Conservation (phyloP, 495 filamentous ascomycete genomes). For the Annulohypoxylon stygium region DNA sequence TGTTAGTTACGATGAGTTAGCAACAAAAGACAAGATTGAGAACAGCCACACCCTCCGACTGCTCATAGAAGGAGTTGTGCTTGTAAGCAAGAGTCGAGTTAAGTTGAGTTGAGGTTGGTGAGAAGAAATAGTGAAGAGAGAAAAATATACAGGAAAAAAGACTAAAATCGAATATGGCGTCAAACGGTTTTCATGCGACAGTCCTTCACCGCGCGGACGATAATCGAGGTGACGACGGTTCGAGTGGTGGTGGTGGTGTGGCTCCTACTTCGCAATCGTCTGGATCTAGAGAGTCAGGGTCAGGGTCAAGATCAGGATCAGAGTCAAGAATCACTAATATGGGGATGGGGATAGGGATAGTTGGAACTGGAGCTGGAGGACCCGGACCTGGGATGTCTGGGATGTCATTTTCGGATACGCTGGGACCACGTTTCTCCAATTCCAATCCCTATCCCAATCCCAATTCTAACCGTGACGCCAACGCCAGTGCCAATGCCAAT, state of each 20-base stretch:
- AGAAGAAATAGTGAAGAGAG: neutral
- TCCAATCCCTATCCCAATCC: conserved; percentile 14
- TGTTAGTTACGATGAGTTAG: conserved; percentile 43
- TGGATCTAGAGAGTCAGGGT: conserved; percentile 27
- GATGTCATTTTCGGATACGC: conserved; percentile 44
- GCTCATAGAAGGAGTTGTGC: conserved; percentile 24
- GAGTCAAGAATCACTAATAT: conserved; percentile 35
- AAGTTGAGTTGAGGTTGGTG: neutral
- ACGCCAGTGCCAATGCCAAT: neutral
- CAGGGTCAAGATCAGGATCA: conserved; percentile 32
- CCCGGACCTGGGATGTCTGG: neutral
- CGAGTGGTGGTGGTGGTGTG: conserved; percentile 17
- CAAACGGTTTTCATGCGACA: conserved; percentile 59
- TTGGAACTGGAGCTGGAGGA: too few species aligned
- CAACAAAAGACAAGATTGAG: conserved; percentile 34
- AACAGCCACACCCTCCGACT: conserved; percentile 19
- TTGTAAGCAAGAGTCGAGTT: conserved; percentile 17
- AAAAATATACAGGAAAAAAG: neutral
- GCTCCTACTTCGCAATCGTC: conserved; percentile 26
- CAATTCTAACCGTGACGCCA: neutral
- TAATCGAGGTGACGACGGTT: conserved; percentile 54
- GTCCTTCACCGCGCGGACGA: conserved; percentile 60
- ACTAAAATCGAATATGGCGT: conserved; percentile 45
- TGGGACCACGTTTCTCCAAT: conserved; percentile 51
- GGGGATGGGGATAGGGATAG: conserved; percentile 22